phyloP scores from a whole-genome alignment of 495 filamentous ascomycete genomes.

The Xylaria nigripes region DNA sequence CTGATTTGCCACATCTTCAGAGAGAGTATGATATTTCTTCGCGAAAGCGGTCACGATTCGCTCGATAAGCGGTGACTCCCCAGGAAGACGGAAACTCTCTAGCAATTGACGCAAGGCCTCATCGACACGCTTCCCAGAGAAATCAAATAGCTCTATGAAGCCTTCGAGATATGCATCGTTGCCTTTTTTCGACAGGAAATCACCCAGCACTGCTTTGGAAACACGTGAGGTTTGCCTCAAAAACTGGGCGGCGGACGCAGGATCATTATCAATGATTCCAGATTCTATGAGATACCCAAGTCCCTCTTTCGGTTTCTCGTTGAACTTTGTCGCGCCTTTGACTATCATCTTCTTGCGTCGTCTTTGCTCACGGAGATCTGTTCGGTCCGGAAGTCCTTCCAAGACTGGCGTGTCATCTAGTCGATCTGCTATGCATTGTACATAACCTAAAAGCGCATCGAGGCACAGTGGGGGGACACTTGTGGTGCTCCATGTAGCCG shows the following conservation, averaged over 20 bases:
- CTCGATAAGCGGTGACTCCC: constrained; percentile 88
- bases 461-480: constrained; percentile 94
- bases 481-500: constrained; percentile 97
- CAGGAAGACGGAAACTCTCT: constrained; percentile 88
- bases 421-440: constrained; percentile 84
- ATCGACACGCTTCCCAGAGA: constrained; percentile 75
- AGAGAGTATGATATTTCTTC: constrained; percentile 75
- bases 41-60: constrained; percentile 81
- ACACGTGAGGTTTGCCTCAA: constrained; percentile 76
- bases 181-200: constrained; percentile 82
- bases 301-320: constrained; percentile 85
- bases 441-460: constrained; percentile 80
- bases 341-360: constrained; percentile 79
- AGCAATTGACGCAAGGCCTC: constrained; percentile 82
- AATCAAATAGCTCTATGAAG: constrained; percentile 81
- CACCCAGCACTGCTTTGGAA: constrained; percentile 84
- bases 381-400: constrained; percentile 60
- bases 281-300: constrained; percentile 77
- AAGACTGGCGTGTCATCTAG: constrained; percentile 58
- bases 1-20: constrained; percentile 72
- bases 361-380: constrained; percentile 58
- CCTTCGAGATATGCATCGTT: constrained; percentile 74
- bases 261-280: constrained; percentile 72
- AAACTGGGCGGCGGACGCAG: constrained; percentile 68
- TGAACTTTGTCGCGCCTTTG: constrained; percentile 83